Evolutionary conservation across 257 asterid species (phyloP), one percentile per base, ranked within the genome.

Genomic region (Plectranthus barbatus): DNA sequence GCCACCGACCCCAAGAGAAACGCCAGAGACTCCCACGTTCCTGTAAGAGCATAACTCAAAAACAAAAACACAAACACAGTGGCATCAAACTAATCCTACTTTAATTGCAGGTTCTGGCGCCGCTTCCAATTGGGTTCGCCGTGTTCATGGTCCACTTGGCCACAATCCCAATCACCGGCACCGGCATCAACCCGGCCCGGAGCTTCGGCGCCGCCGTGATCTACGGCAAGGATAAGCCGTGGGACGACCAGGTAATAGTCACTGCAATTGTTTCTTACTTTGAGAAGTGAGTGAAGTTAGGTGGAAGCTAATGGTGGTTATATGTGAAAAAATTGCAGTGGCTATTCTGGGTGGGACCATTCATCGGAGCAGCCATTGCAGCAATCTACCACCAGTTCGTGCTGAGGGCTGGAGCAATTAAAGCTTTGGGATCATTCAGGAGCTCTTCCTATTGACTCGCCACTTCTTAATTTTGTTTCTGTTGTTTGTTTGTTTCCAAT

Each of bases 331-430:
- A 24, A 19, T 9, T 36, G 33, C 79, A 85, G 92, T 88, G 96
- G 96, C 77, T 86, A 9, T 88, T 88, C 77, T 88, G 96, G 96
- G 96, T 80, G 31, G 96, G 96, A 18, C 96, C 96, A 0, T 72
- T 86, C 39, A 77, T 88, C 8, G 96, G 96, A 15, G 96, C 95
- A 2, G 92, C 90, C 19, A 80, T 88, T 23, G 95, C 96, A 4
- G 95, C 96, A 9, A 47, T 86, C 19, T 88, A 88, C 79, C 86
- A 88, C 57, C 88, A 83, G 64, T 84, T 60, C 59, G 71, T 88
- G 7, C 63, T 88, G 50, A 82, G 92, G 62, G 96, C 96, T 12
- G 86, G 86, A 42, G 92, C 95, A 5, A 77, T 54, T 1, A 88
- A 88, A 69, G 95, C 90, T 69, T 69, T 88, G 15, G 92, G 96